A percentile compares a stretch with the other conserved stretches of the same genome.
These are phyloP conservation scores for Dactylella cylindrospora DNA, from an alignment of 2,329 filamentous ascomycete species.

Conservation along the genomic window DNA sequence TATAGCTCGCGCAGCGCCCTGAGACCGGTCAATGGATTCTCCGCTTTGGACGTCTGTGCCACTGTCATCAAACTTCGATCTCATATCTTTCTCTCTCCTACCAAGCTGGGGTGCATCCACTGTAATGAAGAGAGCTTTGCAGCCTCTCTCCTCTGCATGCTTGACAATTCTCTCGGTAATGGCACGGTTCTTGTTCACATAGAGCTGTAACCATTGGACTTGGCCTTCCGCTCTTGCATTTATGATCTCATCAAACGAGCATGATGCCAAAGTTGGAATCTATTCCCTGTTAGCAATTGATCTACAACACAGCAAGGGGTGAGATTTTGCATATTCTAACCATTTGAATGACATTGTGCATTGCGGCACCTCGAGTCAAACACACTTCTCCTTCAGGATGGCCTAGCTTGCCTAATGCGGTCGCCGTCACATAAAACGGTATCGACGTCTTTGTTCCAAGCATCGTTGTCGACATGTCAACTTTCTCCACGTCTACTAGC, in stretches of 20 bases:
- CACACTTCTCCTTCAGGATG: slow-evolving; percentile 92
- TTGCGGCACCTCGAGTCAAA: slow-evolving; percentile 77
- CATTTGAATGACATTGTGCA: slow-evolving; percentile 95
- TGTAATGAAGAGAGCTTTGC: slow-evolving; percentile 95
- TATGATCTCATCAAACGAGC: slow-evolving; percentile 95
- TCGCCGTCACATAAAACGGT: slow-evolving; percentile 95
- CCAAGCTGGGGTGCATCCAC: slow-evolving; percentile 96
- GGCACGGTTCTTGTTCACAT: slow-evolving; percentile 91
- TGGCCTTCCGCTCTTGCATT: slow-evolving; percentile 79
- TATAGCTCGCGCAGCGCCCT: slow-evolving; percentile 92
- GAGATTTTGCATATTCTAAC: background rate
- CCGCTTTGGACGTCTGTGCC: slow-evolving; percentile 80
- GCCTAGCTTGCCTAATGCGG: slow-evolving; percentile 90
- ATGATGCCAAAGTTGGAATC: slow-evolving; percentile 92
- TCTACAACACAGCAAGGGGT: background rate
- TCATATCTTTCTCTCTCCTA: slow-evolving; percentile 75
- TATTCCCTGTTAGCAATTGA: background rate
- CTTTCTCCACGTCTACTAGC: slow-evolving; percentile 81
- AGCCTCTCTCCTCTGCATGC: slow-evolving; percentile 87
- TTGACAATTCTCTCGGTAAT: slow-evolving; percentile 88
- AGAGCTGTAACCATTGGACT: slow-evolving; percentile 94
- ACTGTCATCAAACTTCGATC: slow-evolving; percentile 61
- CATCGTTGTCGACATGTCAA: slow-evolving; percentile 90
- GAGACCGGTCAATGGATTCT: slow-evolving; percentile 74
- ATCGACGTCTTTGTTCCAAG: slow-evolving; percentile 80